Conservation (phyloP, 202 grass and related monocot genomes). For the Carex sylvatica region DNA sequence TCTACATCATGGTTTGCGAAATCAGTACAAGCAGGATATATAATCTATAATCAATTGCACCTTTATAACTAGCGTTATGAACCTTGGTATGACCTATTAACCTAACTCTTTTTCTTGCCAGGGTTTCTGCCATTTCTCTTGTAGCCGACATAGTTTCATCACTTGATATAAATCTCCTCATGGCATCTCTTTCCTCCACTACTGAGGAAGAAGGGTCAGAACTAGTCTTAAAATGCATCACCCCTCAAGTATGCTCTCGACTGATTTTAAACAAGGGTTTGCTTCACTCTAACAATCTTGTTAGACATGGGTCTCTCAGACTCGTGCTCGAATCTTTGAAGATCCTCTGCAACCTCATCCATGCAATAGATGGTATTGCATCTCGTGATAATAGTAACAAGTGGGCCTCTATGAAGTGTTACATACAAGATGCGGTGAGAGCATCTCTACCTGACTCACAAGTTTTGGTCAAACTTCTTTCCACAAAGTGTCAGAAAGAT, state of each 20-base stretch:
- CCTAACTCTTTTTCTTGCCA: constrained; percentile 28
- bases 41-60: neutral
- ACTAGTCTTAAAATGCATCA: constrained; percentile 63
- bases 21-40: neutral
- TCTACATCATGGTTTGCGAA: neutral
- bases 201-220: constrained; percentile 53
- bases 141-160: constrained; percentile 71
- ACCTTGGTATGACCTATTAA: constrained; percentile 1
- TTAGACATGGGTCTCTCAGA: constrained; percentile 78
- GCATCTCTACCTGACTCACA: constrained; percentile 78
- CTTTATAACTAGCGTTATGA: neutral
- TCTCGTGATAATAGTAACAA: constrained; percentile 38
- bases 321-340: constrained; percentile 74
- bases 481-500: constrained; percentile 52
- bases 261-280: constrained; percentile 81
- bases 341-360: constrained; percentile 48
- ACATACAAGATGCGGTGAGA: constrained; percentile 72
- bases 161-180: constrained; percentile 41
- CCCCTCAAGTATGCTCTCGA: constrained; percentile 62
- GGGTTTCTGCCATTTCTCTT: constrained; percentile 81
- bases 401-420: constrained; percentile 65
- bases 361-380: constrained; percentile 30
- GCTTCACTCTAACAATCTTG: constrained; percentile 77
- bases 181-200: constrained; percentile 44
- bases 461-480: constrained; percentile 84